These are phyloP conservation scores for Podospora pseudopauciseta DNA, from an alignment of 495 filamentous ascomycete species.

Conservation along the genomic window DNA sequence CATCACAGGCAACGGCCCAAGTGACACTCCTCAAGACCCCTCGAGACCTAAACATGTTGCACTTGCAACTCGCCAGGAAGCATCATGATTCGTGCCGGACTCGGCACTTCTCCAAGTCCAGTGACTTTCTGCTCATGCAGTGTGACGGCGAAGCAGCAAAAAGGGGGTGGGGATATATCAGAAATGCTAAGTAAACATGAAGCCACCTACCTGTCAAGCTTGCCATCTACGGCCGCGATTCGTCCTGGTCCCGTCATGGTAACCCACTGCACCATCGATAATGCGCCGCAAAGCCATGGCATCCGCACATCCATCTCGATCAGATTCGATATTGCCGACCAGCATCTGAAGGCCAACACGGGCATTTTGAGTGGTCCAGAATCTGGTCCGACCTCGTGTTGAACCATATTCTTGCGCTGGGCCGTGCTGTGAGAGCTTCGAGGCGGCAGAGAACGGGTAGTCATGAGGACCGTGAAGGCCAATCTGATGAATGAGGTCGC, in stretches of 20 bases:
- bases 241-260: constrained; percentile 66
- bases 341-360: constrained; percentile 69
- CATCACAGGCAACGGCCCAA: not conserved
- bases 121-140: constrained; percentile 41
- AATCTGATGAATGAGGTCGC: constrained; percentile 62
- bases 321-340: constrained; percentile 64
- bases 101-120: constrained; percentile 33
- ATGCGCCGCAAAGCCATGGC: constrained; percentile 75
- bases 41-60: constrained; percentile 28
- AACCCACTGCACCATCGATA: constrained; percentile 70
- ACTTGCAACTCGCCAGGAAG: constrained; percentile 30
- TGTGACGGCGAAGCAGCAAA: constrained; percentile 27
- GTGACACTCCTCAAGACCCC: not conserved
- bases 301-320: constrained; percentile 70
- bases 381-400: constrained; percentile 16
- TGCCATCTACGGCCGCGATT: constrained; percentile 68
- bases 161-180: constrained; percentile 8
- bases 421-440: constrained; percentile 30
- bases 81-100: constrained; percentile 24
- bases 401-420: constrained; percentile 16
- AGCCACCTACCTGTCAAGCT: constrained; percentile 79
- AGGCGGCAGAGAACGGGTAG: constrained; percentile 51
- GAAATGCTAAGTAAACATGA: constrained; percentile 25
- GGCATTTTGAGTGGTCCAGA: constrained; percentile 55
- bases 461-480: constrained; percentile 47